A percentile compares a stretch with the other conserved stretches of the same genome.
These are phyloP conservation scores for Diaporthe longicolla DNA, from an alignment of 2,329 filamentous ascomycete genomes.

Conservation along the genomic window DNA sequence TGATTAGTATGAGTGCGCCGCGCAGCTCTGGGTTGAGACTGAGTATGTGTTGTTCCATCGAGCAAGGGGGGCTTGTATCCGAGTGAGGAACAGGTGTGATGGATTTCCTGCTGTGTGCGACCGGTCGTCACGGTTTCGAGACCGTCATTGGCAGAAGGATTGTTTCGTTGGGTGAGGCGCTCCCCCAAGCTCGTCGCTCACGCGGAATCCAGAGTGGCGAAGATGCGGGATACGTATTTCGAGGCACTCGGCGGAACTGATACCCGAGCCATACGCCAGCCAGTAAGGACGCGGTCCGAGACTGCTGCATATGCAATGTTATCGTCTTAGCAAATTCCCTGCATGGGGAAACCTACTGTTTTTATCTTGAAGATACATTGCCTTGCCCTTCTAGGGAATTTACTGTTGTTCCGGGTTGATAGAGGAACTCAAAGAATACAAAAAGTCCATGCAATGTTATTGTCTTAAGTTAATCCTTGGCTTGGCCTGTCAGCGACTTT, in stretches of 20 bases:
- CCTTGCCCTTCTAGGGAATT: no score
- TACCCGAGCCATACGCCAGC: background rate
- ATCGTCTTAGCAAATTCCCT: no score
- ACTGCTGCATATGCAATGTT: background rate
- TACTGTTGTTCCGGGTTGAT: no score
- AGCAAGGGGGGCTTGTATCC: background rate
- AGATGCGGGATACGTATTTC: background rate
- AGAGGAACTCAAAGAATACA: no score
- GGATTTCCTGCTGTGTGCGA: no score
- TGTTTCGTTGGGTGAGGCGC: background rate
- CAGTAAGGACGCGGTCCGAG: background rate
- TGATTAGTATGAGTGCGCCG: slow-evolving; percentile 16
- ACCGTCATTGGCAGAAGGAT: no score
- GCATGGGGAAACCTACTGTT: no score
- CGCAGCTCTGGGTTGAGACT: background rate
- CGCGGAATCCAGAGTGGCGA: background rate
- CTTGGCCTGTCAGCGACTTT: no score
- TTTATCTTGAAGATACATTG: no score
- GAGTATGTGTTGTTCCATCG: slow-evolving; percentile 47
- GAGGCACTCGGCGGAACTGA: background rate
- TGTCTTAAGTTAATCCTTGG: no score
- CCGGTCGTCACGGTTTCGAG: no score
- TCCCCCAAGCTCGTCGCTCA: background rate
- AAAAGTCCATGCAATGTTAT: no score
- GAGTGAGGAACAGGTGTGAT: slow-evolving; percentile 9